These are phyloP conservation scores for Cladosporium sp. DNA, from an alignment of 2,329 filamentous ascomycete genomes.

Conservation along the genomic window DNA sequence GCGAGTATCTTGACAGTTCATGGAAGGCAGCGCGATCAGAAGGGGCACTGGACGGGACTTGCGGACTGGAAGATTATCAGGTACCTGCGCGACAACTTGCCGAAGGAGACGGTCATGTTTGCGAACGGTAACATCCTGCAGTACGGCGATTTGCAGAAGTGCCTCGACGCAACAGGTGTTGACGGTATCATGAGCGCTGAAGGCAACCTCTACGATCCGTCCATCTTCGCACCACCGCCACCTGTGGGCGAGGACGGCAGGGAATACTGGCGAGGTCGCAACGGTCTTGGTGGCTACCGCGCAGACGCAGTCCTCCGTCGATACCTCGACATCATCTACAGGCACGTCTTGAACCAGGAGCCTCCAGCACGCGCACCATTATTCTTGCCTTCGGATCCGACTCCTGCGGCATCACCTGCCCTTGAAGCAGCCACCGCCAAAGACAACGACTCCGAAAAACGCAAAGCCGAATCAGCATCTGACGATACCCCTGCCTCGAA, in stretches of 20 bases:
- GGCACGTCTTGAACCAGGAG: conserved; percentile 66
- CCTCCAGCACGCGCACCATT: conserved; percentile 70
- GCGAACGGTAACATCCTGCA: conserved; percentile 94
- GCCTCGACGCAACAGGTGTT: conserved; percentile 78
- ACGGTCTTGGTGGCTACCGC: conserved; percentile 81
- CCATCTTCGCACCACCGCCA: conserved; percentile 74
- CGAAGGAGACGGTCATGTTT: conserved; percentile 86
- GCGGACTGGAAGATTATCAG: conserved; percentile 89
- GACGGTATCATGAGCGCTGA: conserved; percentile 97
- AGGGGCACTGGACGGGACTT: conserved; percentile 89
- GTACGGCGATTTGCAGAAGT: conserved; percentile 72
- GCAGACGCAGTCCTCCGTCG: conserved; percentile 84
- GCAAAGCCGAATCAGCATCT: conserved; percentile 30
- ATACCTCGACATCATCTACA: conserved; percentile 88
- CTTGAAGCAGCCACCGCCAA: conserved; percentile 26
- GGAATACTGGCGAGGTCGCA: conserved; percentile 82
- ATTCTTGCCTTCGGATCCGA: conserved; percentile 63
- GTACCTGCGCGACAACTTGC: conserved; percentile 79
- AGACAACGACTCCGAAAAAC: conserved; percentile 21
- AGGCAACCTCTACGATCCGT: conserved; percentile 88
- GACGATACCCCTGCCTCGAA: conserved; percentile 45
- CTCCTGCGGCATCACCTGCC: conserved; percentile 30
- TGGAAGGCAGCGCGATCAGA: conserved; percentile 84
- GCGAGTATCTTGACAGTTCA: conserved; percentile 94
- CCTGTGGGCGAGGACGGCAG: conserved; percentile 63